Conservation (phyloP, 805 yeast species). For the Groenewaldozyma tartarivorans region DNA sequence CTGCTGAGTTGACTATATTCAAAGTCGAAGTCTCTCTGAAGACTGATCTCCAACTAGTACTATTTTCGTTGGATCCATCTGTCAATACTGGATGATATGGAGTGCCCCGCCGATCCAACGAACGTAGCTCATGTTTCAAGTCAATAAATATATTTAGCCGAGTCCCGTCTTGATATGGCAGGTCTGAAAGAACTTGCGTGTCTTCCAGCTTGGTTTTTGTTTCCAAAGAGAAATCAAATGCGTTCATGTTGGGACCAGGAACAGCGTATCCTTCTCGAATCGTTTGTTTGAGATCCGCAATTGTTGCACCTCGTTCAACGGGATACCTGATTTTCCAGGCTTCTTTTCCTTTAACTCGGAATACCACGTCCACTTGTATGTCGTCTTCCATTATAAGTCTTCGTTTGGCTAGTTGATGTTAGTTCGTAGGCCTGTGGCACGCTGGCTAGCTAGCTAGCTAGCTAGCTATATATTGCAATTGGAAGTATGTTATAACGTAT, state of each 20-base stretch:
- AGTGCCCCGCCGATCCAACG: not conserved
- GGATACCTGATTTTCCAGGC: not conserved
- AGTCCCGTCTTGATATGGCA: too few species aligned
- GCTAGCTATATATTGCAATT: too few species aligned
- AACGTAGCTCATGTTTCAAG: too few species aligned
- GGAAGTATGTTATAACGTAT: too few species aligned
- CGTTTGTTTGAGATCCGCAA: not conserved
- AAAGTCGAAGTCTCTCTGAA: not conserved
- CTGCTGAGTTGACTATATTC: not conserved
- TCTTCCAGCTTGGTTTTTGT: not conserved
- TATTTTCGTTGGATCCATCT: not conserved
- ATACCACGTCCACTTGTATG: not conserved
- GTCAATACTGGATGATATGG: not conserved
- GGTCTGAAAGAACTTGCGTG: too few species aligned
- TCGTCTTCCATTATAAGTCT: too few species aligned
- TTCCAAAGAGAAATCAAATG: not conserved
- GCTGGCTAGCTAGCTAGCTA: too few species aligned
- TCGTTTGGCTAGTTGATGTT: too few species aligned
- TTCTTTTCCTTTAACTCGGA: not conserved
- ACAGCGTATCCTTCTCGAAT: not conserved
- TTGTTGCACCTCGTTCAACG: not conserved
- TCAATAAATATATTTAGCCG: too few species aligned
- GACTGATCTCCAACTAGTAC: not conserved
- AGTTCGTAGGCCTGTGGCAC: too few species aligned
- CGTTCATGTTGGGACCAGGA: not conserved